phyloP scores from a whole-genome alignment of 768 basidiomycete species.

The Gelatoporia subvermispora region DNA sequence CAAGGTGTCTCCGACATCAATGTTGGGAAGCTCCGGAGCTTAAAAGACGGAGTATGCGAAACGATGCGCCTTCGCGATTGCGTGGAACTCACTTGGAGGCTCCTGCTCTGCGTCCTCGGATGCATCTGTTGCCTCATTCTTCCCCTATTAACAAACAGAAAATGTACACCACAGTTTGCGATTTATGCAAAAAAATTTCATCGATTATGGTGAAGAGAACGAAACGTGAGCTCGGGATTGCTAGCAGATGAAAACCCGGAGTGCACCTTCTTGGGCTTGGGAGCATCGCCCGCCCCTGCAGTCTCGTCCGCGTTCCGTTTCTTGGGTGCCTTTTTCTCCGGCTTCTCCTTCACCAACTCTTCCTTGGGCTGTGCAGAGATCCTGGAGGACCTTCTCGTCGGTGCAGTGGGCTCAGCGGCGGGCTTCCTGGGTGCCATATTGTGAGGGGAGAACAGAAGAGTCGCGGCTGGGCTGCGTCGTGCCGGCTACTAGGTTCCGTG shows the following conservation, averaged over 20 bases:
- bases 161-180: no score
- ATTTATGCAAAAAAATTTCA: no score
- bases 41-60: conserved; percentile 4
- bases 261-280: conserved; percentile 20
- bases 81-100: not conserved
- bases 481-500: no score
- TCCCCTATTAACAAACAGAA: no score
- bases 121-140: conserved; percentile 5
- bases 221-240: no score
- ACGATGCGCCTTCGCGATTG: not conserved
- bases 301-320: conserved; percentile 30
- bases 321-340: conserved; percentile 32
- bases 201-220: no score
- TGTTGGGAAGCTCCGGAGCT: conserved; percentile 19
- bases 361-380: conserved; percentile 45
- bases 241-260: not conserved
- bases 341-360: conserved; percentile 24
- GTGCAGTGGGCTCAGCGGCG: conserved; percentile 26
- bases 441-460: not conserved
- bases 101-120: conserved; percentile 1
- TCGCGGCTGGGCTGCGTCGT: not conserved
- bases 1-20: conserved; percentile 72
- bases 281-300: conserved; percentile 18
- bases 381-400: conserved; percentile 51
- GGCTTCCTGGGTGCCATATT: conserved; percentile 17